These are phyloP conservation scores for Starmerella potacharoeniae DNA, from an alignment of 805 yeast genomes.

Conservation along the genomic window DNA sequence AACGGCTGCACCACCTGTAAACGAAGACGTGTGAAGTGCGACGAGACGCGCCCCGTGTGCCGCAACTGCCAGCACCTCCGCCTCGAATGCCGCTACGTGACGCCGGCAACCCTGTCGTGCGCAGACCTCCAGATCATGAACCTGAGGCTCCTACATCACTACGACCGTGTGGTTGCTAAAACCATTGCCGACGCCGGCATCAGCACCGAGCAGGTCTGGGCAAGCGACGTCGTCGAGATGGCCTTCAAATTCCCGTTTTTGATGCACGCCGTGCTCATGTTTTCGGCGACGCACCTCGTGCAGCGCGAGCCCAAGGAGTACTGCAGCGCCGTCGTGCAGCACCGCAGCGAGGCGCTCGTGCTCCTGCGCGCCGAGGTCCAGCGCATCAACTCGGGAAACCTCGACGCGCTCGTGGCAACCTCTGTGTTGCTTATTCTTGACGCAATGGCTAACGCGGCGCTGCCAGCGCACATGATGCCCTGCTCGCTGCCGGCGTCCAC, in stretches of 20 bases:
- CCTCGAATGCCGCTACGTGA: constrained; percentile 56
- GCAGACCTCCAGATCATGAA: constrained; percentile 55
- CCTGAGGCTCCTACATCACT: constrained; percentile 74
- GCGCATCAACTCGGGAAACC: constrained; percentile 65
- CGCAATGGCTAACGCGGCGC: constrained; percentile 79
- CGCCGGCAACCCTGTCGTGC: constrained; percentile 26
- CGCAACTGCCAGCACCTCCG: constrained; percentile 69
- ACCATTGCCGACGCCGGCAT: constrained; percentile 88
- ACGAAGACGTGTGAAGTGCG: constrained; percentile 83
- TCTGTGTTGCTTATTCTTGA: constrained; percentile 86
- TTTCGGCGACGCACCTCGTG: constrained; percentile 79
- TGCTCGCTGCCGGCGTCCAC: constrained; percentile 77
- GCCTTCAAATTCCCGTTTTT: constrained; percentile 82
- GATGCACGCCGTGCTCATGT: constrained; percentile 85
- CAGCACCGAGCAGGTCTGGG: constrained; percentile 77
- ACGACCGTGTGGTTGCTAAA: constrained; percentile 69
- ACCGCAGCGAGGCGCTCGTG: constrained; percentile 76
- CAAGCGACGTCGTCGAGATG: constrained; percentile 71
- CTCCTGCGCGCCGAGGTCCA: constrained; percentile 75
- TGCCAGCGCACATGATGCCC: constrained; percentile 38
- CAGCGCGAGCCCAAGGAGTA: constrained; percentile 47
- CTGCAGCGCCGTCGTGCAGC: constrained; percentile 48
- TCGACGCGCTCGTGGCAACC: constrained; percentile 83
- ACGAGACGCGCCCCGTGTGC: constrained; percentile 72
- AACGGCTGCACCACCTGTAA: constrained; percentile 87